These are phyloP conservation scores for Ganoderma sinense DNA, from an alignment of 1,284 basidiomycete genomes.

Conservation along the genomic window DNA sequence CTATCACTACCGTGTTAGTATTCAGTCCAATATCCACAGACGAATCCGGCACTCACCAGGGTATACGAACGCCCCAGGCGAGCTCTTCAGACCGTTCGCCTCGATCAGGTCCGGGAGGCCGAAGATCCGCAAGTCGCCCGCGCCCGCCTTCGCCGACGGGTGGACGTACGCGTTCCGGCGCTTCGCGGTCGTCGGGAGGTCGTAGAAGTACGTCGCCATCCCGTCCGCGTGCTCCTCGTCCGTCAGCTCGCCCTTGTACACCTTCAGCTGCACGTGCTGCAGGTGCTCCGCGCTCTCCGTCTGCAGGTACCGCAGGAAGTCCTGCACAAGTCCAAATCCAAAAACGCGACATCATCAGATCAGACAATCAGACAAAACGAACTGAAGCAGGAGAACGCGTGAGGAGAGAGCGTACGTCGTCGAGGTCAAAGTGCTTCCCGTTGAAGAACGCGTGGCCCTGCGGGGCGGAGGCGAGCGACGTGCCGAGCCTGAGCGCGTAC, in stretches of 20 bases:
- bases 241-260: conserved; percentile 69
- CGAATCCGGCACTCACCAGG: conserved; percentile 47
- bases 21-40: background rate
- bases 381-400: background rate
- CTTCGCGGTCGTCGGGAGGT: conserved; percentile 76
- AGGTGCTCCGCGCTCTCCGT: conserved; percentile 67
- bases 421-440: conserved; percentile 79
- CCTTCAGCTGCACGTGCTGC: conserved; percentile 74
- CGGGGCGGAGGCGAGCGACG: conserved; percentile 45
- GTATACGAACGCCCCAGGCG: conserved; percentile 64
- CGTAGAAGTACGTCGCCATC: conserved; percentile 87
- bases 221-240: conserved; percentile 56
- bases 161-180: conserved; percentile 80
- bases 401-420: conserved; percentile 58
- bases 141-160: conserved; percentile 52
- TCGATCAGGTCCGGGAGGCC: conserved; percentile 59
- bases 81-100: conserved; percentile 46
- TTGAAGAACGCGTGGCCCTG: conserved; percentile 86
- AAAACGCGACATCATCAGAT: too few species aligned
- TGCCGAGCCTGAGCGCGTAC: conserved; percentile 64
- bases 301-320: conserved; percentile 73
- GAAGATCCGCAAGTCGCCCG: conserved; percentile 55
- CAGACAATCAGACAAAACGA: background rate
- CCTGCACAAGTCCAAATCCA: conserved; percentile 49
- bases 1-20: conserved; percentile 24